phyloP scores from a whole-genome alignment of 495 filamentous ascomycete species.

The Daldinia bambusicola region DNA sequence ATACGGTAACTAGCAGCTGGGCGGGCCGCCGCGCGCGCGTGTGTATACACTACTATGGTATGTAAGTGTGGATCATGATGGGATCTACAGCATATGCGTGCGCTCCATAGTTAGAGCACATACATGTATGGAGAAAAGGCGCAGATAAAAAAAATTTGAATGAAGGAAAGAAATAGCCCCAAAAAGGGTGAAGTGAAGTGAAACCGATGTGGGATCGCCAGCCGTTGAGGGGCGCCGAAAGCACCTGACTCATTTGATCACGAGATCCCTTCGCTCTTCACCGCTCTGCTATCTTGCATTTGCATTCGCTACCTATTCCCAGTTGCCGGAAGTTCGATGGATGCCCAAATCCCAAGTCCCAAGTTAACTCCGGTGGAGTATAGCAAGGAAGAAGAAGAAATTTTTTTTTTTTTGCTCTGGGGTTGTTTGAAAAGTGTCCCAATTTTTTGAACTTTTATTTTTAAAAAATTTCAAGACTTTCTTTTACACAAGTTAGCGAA shows the following conservation, averaged over 20 bases:
- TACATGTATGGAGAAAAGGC: background rate
- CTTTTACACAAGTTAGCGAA: background rate
- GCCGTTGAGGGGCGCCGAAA: conserved; percentile 24
- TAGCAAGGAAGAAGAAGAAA: background rate
- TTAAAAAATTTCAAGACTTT: background rate
- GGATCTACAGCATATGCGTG: conserved; percentile 17
- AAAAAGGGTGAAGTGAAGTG: conserved; percentile 10
- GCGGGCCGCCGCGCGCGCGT: background rate
- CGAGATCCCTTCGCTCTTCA: conserved; percentile 33
- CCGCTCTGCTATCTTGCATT: conserved; percentile 24
- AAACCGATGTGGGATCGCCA: conserved; percentile 33
- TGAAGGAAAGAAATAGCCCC: too few relatives aligned
- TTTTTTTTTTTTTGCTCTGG: background rate
- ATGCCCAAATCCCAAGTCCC: conserved; percentile 9
- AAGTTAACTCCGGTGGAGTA: conserved; percentile 7
- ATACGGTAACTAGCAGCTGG: conserved; percentile 20
- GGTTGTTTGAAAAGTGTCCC: background rate
- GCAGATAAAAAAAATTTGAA: too few relatives aligned
- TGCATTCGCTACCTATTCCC: too few relatives aligned
- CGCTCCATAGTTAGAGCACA: background rate
- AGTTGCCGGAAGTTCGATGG: too few relatives aligned
- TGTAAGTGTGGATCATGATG: background rate
- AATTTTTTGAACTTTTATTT: background rate
- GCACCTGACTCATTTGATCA: conserved; percentile 40
- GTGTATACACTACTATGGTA: too few relatives aligned